Evolutionary conservation across 2,329 filamentous ascomycete species (phyloP), one percentile per base, ranked within the genome.

Genomic region (Diaporthe citrichinensis): DNA sequence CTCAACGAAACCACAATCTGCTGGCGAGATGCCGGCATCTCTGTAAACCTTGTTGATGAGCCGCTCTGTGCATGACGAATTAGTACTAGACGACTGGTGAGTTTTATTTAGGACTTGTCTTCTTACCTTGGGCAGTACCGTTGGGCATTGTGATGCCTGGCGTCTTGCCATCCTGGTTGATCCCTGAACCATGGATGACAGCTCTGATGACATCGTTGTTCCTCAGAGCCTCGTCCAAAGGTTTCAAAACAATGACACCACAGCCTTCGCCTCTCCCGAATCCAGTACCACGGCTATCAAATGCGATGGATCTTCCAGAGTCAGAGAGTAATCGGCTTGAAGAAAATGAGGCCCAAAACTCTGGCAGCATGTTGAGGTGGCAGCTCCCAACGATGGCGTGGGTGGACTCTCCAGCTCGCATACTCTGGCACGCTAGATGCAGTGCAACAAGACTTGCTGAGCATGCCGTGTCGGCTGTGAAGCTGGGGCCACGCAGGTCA

Each of bases 201-300:
- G 87, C 87, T 51, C 86, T 84, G 75, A 90, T 88, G 2, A 86
- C 84, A 79, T 93, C 90, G 34, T 88, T 88, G 76, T 86, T 25
- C 23, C 34, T 55, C n/a, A 69, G n/a, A 55, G 65, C 65, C 34
- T 69, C 46, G 8, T 55, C 34, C 34, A 69, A 28, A 9, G 65
- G 87, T 82, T 93, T 93, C 17, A 93, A 80, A 15, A 92, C 80
- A 4, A 93, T 78, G 68, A 88, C 85, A 9, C 85, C 89, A 28
- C 88, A 86, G 5, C 90, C 91, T 78, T 93, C 91, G 12, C 90
- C 92, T 14, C 91, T 87, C 0, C 88, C 90, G 78, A 92, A 94
- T 0, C 92, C 92, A 53, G 87, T 87, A 7, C 87, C 90, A 62
- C 84, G 82, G 25, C 81, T 81, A 78, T 90, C 90, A 78, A 87